Base-by-base conservation (phyloP, 352 stramenopile species). In the Peronospora tabacina region DNA sequence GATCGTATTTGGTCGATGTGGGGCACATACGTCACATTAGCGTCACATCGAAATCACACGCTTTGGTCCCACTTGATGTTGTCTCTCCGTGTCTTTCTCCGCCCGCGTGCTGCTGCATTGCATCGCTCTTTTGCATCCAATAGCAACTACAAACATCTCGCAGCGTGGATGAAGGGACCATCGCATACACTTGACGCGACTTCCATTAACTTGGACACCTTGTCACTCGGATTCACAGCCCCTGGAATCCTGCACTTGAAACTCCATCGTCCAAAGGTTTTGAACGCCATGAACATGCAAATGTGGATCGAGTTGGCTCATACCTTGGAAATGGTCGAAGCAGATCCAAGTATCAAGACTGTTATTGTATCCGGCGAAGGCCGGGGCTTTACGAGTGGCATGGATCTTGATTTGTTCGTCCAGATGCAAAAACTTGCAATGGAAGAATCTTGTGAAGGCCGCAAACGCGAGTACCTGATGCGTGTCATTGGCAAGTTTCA, bases 211-310 rank as follows among this genome's bases (percentile, higher is more conserved):
- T 85, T 86, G 42, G 72, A 87, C 52, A 88, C 79, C 33, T 34
- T 90, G 44, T 65, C 68, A 37, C 16, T 71, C 17, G 37, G 19
- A 0, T 61, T 70, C 17, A 45, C 51, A 4, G 56, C 59, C 13
- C 63, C 72, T 34, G 64, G 80, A 36, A 77, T 96, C 19, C 52
- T 89, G 15, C 72, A 89, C 60, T 52, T 96, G 39, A 76, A 84
- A 48, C 68, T 96, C 20, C 71, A 90, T 35, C 83, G 85, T 8
- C 86, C 87, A 4, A 85, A 82, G 53, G 72, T 82, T 39, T 57
- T 90, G 37, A 95, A 95, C 38, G 80, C 84, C 24, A 88, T 95
- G 68, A 88, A 91, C 62, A 89, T 95, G 77, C 77, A 85, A 50
- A 90, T 95, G 75, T 95, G 85, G 85, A 57, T 74, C 24, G 85